Conservation (phyloP, 148 eudicot genomes). For the Rhododendron ovatum region DNA sequence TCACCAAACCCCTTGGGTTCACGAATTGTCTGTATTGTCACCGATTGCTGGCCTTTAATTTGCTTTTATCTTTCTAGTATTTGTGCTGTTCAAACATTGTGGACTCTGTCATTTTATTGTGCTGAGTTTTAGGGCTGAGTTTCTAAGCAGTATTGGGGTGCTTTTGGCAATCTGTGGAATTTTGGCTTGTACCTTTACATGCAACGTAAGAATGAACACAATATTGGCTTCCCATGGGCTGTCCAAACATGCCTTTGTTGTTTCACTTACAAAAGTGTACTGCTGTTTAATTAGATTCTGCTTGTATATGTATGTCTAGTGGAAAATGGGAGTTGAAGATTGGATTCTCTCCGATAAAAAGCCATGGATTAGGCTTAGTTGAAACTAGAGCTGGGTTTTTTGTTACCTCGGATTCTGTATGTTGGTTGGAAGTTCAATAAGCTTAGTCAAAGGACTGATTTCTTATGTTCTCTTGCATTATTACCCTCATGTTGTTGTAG, state of each 20-base stretch:
- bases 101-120: not conserved
- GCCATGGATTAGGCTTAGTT: not conserved
- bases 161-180: not conserved
- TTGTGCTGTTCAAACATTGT: not conserved
- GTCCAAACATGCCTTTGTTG: not conserved
- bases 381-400: not conserved
- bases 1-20: no score
- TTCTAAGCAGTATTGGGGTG: not conserved
- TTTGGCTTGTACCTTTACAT: not conserved
- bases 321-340: not conserved
- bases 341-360: not conserved
- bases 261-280: not conserved
- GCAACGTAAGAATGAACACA: not conserved
- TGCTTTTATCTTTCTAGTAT: not conserved
- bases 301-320: not conserved
- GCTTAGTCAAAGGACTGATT: not conserved
- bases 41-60: not conserved
- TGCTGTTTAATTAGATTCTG: not conserved
- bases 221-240: not conserved
- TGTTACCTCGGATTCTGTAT: not conserved
- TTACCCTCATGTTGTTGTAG: not conserved
- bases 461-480: not conserved
- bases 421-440: not conserved
- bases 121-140: not conserved
- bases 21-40: not conserved